Percentiles rank a stretch among this genome's conserved stretches.
Conservation (phyloP, 2,329 filamentous ascomycete species). For the Anthostomella pinea region DNA sequence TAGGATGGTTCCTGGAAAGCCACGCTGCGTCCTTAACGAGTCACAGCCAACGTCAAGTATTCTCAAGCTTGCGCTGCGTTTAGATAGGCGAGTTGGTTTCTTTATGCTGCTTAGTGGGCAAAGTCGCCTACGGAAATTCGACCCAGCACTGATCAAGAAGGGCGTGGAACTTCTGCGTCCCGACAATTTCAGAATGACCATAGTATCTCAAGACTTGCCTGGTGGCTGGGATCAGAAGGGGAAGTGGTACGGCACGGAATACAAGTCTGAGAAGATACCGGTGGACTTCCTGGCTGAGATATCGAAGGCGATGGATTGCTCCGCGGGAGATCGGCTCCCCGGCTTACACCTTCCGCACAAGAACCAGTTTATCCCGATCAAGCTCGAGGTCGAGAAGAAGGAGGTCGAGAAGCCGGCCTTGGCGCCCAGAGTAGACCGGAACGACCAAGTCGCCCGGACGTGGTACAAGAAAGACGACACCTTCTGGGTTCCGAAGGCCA, state of each 20-base stretch:
- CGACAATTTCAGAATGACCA: constrained; percentile 83
- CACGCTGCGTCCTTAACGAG: too few relatives aligned
- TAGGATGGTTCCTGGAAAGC: too few relatives aligned
- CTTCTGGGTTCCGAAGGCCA: constrained; percentile 97
- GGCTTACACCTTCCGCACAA: constrained; percentile 83
- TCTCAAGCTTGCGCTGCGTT: too few relatives aligned
- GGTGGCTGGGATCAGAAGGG: constrained; percentile 85
- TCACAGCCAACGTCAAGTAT: too few relatives aligned
- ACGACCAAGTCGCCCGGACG: constrained; percentile 74
- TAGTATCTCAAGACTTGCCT: constrained; percentile 80
- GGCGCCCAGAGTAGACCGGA: constrained; percentile 77
- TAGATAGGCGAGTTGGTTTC: too few relatives aligned
- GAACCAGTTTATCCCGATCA: constrained; percentile 94
- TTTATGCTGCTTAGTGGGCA: constrained; percentile 82
- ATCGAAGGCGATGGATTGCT: constrained; percentile 57
- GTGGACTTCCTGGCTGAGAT: constrained; percentile 71
- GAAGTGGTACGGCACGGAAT: constrained; percentile 97
- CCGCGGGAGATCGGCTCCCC: constrained; percentile 57
- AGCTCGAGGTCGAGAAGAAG: constrained; percentile 92
- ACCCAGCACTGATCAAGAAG: constrained; percentile 70
- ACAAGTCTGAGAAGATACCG: constrained; percentile 78
- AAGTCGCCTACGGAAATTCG: constrained; percentile 74
- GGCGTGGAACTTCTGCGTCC: constrained; percentile 73
- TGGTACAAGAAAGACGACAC: constrained; percentile 99
- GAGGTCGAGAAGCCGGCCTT: constrained; percentile 73